Conservation (phyloP, 108 stramenopile genomes). For the Fragilariopsis cylindrus region DNA sequence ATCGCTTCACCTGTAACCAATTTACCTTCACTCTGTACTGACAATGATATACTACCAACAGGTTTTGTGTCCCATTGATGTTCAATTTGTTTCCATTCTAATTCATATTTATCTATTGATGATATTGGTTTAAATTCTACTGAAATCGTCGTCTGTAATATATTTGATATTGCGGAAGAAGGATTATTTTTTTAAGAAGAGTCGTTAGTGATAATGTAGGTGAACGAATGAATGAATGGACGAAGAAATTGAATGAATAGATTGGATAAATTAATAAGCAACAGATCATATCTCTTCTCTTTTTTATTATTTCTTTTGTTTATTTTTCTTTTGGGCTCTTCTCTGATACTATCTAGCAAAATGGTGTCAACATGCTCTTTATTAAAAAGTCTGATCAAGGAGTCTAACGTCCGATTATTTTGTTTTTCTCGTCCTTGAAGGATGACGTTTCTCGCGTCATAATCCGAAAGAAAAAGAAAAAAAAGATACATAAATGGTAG, state of each 20-base stretch:
- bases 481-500: no score
- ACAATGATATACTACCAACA: slow-evolving; percentile 4
- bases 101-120: slow-evolving; percentile 31
- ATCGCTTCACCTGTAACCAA: slow-evolving; percentile 30
- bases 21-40: background rate
- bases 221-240: background rate
- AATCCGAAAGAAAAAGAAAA: background rate
- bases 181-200: no score
- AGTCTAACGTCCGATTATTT: slow-evolving; percentile 35
- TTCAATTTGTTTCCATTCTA: slow-evolving; percentile 44
- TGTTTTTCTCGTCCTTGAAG: slow-evolving; percentile 33
- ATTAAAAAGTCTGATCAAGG: slow-evolving; percentile 34
- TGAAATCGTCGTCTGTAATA: slow-evolving; percentile 40
- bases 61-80: slow-evolving; percentile 11
- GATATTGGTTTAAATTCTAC: slow-evolving; percentile 45
- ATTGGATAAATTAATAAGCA: background rate
- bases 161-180: background rate
- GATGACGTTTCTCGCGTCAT: background rate
- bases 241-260: slow-evolving; percentile 8
- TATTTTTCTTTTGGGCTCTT: background rate
- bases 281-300: background rate
- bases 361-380: slow-evolving; percentile 14
- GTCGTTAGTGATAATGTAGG: no score
- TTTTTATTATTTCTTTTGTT: no score
- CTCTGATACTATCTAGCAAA: slow-evolving; percentile 73